Conservation (phyloP, 2,329 filamentous ascomycete species). For the Didymosphaeria variabile region DNA sequence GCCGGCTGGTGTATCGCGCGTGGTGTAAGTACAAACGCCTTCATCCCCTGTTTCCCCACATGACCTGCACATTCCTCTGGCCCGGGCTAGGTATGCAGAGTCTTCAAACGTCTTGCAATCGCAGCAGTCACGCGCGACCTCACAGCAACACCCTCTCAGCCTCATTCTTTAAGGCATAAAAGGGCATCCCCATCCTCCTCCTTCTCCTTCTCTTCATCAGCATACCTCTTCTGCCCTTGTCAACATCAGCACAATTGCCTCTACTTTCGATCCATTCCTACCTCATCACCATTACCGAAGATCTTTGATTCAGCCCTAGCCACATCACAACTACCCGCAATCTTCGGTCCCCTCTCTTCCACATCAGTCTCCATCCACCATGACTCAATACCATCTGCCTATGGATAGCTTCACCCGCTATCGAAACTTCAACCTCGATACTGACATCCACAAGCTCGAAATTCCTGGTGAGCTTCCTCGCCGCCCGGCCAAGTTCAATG, state of each 20-base stretch:
- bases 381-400: slow-evolving; percentile 20
- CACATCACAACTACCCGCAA: neutral
- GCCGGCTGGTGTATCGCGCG: slow-evolving; percentile 47
- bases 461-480: slow-evolving; percentile 39
- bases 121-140: neutral
- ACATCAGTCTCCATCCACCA: slow-evolving; percentile 18
- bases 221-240: neutral
- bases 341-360: neutral
- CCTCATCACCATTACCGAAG: neutral
- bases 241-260: neutral
- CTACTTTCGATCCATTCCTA: neutral
- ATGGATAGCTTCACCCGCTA: slow-evolving; percentile 24
- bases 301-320: neutral
- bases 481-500: slow-evolving; percentile 50
- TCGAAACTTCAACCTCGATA: slow-evolving; percentile 32
- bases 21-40: slow-evolving; percentile 47
- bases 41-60: slow-evolving; percentile 4
- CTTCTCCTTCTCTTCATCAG: slow-evolving; percentile 11
- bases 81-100: slow-evolving; percentile 1
- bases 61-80: slow-evolving; percentile 6
- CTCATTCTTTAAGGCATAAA: slow-evolving; percentile 5
- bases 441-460: slow-evolving; percentile 35
- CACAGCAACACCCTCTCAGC: neutral
- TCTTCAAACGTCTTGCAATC: slow-evolving; percentile 14
- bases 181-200: neutral